Conservation (phyloP, 305 asterid species). For the Rubia peregrina region DNA sequence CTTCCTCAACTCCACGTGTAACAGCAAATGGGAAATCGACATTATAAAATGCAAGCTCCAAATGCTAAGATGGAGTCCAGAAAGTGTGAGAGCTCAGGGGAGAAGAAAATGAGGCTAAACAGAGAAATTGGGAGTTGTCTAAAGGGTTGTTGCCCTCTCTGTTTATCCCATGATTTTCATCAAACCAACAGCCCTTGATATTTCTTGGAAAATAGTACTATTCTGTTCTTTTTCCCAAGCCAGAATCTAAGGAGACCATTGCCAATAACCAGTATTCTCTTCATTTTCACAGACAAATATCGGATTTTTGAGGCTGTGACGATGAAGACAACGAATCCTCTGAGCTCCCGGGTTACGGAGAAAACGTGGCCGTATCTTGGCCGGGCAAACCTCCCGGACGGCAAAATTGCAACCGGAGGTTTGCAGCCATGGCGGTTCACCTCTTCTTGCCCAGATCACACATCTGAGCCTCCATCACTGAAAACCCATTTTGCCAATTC, state of each 20-base stretch:
- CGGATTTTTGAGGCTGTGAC: background rate
- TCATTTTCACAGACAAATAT: background rate
- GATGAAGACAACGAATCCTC: background rate
- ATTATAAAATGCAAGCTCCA: no score
- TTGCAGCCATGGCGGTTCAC: background rate
- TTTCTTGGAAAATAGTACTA: background rate
- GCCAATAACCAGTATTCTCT: no score
- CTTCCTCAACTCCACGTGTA: no score
- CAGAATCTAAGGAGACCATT: no score
- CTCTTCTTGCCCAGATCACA: background rate
- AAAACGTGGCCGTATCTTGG: background rate
- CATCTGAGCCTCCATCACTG: background rate
- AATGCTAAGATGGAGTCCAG: background rate
- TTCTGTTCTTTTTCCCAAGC: no score
- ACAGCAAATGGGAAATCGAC: background rate
- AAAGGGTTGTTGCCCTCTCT: conserved; percentile 6
- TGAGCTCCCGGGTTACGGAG: background rate
- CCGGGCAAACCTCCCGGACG: background rate
- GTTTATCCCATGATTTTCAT: background rate
- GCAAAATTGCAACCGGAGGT: background rate
- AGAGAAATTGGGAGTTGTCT: background rate
- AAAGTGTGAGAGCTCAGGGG: background rate
- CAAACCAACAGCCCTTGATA: background rate
- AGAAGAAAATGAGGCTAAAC: conserved; percentile 1
- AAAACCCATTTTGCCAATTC: no score